A percentile compares a stretch with the other conserved stretches of the same genome.
phyloP scores from a whole-genome alignment of 768 basidiomycete genomes.

The Calocybe cyanea region DNA sequence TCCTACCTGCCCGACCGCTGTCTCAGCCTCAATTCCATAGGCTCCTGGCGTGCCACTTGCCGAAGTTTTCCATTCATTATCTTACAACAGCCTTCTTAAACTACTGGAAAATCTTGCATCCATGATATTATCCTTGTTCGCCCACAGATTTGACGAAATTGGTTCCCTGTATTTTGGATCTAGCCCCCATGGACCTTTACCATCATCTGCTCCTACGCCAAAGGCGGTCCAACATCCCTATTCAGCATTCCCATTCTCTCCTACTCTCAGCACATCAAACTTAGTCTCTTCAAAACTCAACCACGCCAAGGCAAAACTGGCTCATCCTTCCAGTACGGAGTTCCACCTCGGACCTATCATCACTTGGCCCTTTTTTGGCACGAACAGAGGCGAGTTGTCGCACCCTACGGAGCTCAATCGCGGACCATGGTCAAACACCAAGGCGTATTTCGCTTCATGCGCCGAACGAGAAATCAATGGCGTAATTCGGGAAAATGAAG shows the following conservation, averaged over 20 bases:
- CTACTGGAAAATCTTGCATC: slow-evolving; percentile 66
- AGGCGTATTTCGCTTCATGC: slow-evolving; percentile 63
- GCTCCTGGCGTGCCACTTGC: slow-evolving; percentile 71
- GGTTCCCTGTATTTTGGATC: slow-evolving; percentile 70
- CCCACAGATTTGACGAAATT: slow-evolving; percentile 71
- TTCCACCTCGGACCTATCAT: slow-evolving; percentile 78
- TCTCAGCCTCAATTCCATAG: slow-evolving; percentile 30
- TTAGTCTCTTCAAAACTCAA: slow-evolving; percentile 18
- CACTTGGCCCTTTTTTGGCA: slow-evolving; percentile 90
- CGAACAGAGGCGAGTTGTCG: slow-evolving; percentile 67
- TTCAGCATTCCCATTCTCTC: slow-evolving; percentile 42
- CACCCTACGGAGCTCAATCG: slow-evolving; percentile 71
- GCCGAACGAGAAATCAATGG: slow-evolving; percentile 66
- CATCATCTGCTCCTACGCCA: slow-evolving; percentile 41
- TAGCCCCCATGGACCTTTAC: slow-evolving; percentile 25
- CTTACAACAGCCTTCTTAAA: slow-evolving; percentile 58
- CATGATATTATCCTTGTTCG: slow-evolving; percentile 69
- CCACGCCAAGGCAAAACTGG: slow-evolving; percentile 11
- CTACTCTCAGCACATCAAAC: slow-evolving; percentile 31
- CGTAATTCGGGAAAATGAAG: slow-evolving; percentile 77
- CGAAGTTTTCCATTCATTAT: slow-evolving; percentile 66
- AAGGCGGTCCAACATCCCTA: slow-evolving; percentile 36
- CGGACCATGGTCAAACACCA: slow-evolving; percentile 70
- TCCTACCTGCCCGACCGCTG: background rate
- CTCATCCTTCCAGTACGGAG: slow-evolving; percentile 22